Conservation (phyloP, 257 asterid genomes). For the Salvia splendens region DNA sequence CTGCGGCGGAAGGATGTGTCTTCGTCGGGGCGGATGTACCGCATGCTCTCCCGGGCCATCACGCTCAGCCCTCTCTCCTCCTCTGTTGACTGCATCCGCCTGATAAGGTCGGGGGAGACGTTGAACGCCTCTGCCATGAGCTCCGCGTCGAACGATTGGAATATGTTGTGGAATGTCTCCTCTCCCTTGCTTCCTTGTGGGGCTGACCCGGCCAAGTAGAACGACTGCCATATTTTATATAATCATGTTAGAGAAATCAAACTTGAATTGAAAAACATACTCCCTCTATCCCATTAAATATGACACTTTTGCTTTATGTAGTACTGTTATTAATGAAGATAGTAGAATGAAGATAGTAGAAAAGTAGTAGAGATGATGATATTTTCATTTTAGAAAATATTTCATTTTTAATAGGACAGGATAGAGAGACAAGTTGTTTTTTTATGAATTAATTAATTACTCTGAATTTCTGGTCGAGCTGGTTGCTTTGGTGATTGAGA, state of each 20-base stretch:
- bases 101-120: constrained; percentile 40
- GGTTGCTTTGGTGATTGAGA: constrained; percentile 67
- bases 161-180: constrained; percentile 46
- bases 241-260: too few species aligned
- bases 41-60: constrained; percentile 42
- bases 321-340: too few species aligned
- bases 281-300: too few species aligned
- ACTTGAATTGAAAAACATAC: too few species aligned
- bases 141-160: constrained; percentile 46
- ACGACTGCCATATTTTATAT: constrained; percentile 32
- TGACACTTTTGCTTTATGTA: too few species aligned
- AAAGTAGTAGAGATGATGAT: too few species aligned
- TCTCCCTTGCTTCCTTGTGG: constrained; percentile 26
- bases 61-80: constrained; percentile 60
- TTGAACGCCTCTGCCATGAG: constrained; percentile 65
- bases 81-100: constrained; percentile 41
- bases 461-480: constrained; percentile 67
- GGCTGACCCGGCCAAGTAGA: constrained; percentile 66
- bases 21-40: constrained; percentile 52
- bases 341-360: too few species aligned
- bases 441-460: constrained; percentile 27
- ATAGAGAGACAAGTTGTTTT: too few species aligned
- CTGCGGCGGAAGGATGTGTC: too few species aligned
- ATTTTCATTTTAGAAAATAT: too few species aligned
- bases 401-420: too few species aligned